Base-by-base conservation (phyloP, 1,139 yeast species). In the Eremothecium sinecaudum region DNA sequence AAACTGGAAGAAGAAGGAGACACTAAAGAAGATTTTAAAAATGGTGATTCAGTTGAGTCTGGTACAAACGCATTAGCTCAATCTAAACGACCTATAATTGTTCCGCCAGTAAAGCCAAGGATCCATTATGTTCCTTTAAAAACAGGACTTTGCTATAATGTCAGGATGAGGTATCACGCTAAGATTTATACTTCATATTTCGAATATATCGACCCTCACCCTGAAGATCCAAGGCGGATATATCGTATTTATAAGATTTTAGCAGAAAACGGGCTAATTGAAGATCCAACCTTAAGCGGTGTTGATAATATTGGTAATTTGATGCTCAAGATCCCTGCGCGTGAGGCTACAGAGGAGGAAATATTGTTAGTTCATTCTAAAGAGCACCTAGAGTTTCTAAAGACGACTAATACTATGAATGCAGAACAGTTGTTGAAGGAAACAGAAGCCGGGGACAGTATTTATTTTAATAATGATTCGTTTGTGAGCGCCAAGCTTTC, bases 181-280 rank as follows among this genome's bases (percentile, higher is more conserved):
- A 84, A 86, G 55, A 79, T 90, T 37, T 87, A 82, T 59, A 83
- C 95, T 2, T 80, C 93, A 4, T 84, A 90, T 45, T 82, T 75
- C 48, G 96, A 87, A 56, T 90, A 90, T 58, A 84, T 87, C 33
- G 98, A 92, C 53, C 98, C 98, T 2, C 99, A 92, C 56, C 99
- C 99, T 4, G 99, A 92, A 58, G 98, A 92, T 53, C 99, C 99
- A 9, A 73, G 98, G 42, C 75, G 99, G 46, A 90, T 90, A 31
- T 90, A 87, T 59, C 71, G 97, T 39, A 83, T 92, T 31, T 92
- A 90, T 62, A 84, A 90, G 59, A 80, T 82, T 31, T 67, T 92
- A 32, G 97, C 95, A 0, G 97, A 90, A 54, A 87, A 93, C 18
- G 98, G 98, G 0, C 64, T 92, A 15, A 79, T 92, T 34, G 73